Base-by-base conservation (phyloP, 176 grass and related monocot species). In the Eragrostis nindensis region DNA sequence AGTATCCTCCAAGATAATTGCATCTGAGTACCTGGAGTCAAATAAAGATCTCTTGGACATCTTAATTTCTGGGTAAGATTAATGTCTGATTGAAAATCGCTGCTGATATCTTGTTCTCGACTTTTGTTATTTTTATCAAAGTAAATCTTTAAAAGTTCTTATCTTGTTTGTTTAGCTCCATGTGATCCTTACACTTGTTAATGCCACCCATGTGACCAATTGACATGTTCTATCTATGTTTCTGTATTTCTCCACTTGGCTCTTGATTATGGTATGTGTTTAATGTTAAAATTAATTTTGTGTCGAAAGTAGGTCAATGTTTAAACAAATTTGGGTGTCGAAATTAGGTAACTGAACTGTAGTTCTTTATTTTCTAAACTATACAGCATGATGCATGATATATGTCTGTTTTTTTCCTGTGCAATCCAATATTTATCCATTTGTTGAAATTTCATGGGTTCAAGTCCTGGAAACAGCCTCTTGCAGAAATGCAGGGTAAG, bases 1-100 rank as follows among this genome's bases (percentile, higher is more conserved):
- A 83, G 92, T 94, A 19, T 86, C 85, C 18, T 94, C 92, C 41
- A 79, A 75, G 77, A 86, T 94, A 73, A 85, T 94, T 68, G 89
- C 92, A 0, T 94, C 92, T 68, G 92, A 94, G 74, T 94, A 94
- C 63, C 82, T 94, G 39, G 89, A 94, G 55, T 82, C 89, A 71
- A 94, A 94, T 81, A 94, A 91, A 71, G 92, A 94, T 91, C 92
- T 94, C 82, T 85, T 94, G 84, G 92, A 94, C 70, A 86, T 78
- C 73, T 82, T 94, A 80, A 70, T 94, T 75, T 89, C 73, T 79
- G 92, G 92, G 92, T 94, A 57, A 85, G 89, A 71, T 0, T 75
- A 50, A 15, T 81, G 16, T 24, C 29, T 40, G 48, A 72, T 21
- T 73, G 21, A 80, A 73, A 66, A 77, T 53, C 65, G 22, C 11